A percentile compares a stretch with the other conserved stretches of the same genome.
These are phyloP conservation scores for Claviceps capensis DNA, from an alignment of 2,329 filamentous ascomycete species.

Conservation along the genomic window DNA sequence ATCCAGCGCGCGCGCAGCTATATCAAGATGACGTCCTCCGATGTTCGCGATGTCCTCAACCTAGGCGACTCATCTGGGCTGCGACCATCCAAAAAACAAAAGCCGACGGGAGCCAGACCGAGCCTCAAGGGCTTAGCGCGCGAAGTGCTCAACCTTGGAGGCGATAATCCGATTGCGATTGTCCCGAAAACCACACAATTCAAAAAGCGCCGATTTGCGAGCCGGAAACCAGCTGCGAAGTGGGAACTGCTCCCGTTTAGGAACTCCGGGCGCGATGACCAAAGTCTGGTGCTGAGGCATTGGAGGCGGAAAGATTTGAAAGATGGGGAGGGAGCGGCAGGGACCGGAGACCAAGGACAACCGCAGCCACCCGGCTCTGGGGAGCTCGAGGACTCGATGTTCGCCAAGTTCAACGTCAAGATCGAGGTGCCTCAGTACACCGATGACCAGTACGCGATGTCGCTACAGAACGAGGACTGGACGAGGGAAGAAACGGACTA, in stretches of 20 bases:
- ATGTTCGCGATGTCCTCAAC: conserved; percentile 81
- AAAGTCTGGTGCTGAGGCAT: conserved; percentile 55
- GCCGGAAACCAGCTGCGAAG: conserved; percentile 38
- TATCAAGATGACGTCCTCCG: conserved; percentile 52
- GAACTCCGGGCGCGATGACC: conserved; percentile 64
- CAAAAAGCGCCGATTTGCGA: conserved; percentile 43
- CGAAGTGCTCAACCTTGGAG: conserved; percentile 51
- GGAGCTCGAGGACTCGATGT: conserved; percentile 45
- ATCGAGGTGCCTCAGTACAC: conserved; percentile 69
- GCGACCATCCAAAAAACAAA: conserved; percentile 62
- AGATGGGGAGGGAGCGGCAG: conserved; percentile 14
- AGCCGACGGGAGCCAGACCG: conserved; percentile 44
- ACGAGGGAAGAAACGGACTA: conserved; percentile 90
- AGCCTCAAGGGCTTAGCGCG: conserved; percentile 51
- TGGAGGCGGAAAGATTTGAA: conserved; percentile 54
- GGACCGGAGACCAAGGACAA: not conserved
- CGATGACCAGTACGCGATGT: conserved; percentile 71
- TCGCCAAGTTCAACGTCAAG: conserved; percentile 79
- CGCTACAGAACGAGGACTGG: conserved; percentile 67
- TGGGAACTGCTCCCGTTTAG: conserved; percentile 61
- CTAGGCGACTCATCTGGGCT: conserved; percentile 45
- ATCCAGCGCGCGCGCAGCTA: too few relatives aligned
- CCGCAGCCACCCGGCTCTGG: not conserved
- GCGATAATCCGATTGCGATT: conserved; percentile 53
- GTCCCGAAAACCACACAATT: conserved; percentile 46